Percentiles rank a stretch among this genome's conserved stretches.
These are phyloP conservation scores for Neonectria neomacrospora DNA, from an alignment of 2,329 filamentous ascomycete species.

Conservation along the genomic window DNA sequence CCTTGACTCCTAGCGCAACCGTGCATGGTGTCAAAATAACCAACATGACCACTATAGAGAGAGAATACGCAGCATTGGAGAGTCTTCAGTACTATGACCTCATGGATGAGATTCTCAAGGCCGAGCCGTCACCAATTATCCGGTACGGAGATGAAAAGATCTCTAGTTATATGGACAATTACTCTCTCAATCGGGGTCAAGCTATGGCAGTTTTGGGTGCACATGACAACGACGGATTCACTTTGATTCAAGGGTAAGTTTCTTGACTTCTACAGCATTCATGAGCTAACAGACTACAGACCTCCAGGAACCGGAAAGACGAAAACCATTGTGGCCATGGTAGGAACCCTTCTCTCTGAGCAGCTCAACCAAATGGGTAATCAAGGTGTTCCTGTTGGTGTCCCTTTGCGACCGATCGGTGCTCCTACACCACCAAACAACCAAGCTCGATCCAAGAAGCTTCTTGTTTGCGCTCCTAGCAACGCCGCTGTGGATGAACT, in stretches of 20 bases:
- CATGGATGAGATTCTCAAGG: slow-evolving; percentile 89
- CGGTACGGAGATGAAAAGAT: slow-evolving; percentile 81
- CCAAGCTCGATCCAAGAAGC: slow-evolving; percentile 72
- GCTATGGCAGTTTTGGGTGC: slow-evolving; percentile 92
- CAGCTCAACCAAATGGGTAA: slow-evolving; percentile 49
- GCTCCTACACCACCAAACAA: slow-evolving; percentile 30
- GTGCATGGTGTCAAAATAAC: slow-evolving; percentile 85
- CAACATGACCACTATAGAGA: slow-evolving; percentile 93
- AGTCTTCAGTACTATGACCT: slow-evolving; percentile 96
- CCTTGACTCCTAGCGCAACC: slow-evolving; percentile 74
- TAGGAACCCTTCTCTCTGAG: slow-evolving; percentile 76
- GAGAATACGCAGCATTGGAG: slow-evolving; percentile 92
- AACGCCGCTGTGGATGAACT: slow-evolving; percentile 98
- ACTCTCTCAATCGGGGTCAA: slow-evolving; percentile 87
- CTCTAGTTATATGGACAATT: slow-evolving; percentile 75
- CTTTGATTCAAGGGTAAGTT: slow-evolving; percentile 85
- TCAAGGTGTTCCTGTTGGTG: slow-evolving; percentile 48
- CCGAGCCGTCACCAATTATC: slow-evolving; percentile 89
- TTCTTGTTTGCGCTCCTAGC: slow-evolving; percentile 96
- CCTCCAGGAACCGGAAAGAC: slow-evolving; percentile 98
- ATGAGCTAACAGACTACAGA: slow-evolving; percentile 57
- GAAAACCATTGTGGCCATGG: slow-evolving; percentile 97
- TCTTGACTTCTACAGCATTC: not conserved
- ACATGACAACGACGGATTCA: slow-evolving; percentile 96
- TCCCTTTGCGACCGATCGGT: slow-evolving; percentile 45